Base-by-base conservation (phyloP, 306 rosid species). In the Vicia sativa region DNA sequence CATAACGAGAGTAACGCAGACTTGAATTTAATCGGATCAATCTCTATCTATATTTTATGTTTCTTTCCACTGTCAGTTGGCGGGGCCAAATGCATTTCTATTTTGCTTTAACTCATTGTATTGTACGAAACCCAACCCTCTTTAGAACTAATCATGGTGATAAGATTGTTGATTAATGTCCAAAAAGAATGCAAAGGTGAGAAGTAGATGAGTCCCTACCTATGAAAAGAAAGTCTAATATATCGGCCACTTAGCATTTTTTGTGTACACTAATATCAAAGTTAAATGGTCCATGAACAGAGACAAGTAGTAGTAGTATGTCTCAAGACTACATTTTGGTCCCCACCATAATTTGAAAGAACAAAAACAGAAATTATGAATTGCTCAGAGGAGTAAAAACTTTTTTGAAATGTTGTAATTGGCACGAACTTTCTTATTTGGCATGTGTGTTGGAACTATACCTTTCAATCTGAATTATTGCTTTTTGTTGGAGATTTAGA, bases 251-350 rank as follows among this genome's bases (percentile, higher is more conserved):
- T 73, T 63, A 49, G 62, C 71, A 77, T 64, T 70, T 59, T 55
- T 55, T 61, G 70, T 38, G 46, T 58, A 39, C 81, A 77, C 77
- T 64, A 23, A 28, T 59, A 69, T 62, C 78, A 65, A 73, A 64
- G 68, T 65, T 64, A 70, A 73, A 77, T 77, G 79, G 74, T 81
- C 74, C 81, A 69, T 49, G n/a, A 50, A 73, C 65, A 64, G 69
- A 46, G 74, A 81, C 77, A 65, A 41, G 45, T 41, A 41, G 44
- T 39, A 9, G n/a, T 41, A 41, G 45, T 57, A 68, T 67, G 46
- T 41, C 43, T 76, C 76, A 72, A 18, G 76, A 63, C 48, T 43
- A 70, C 63, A 48, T 42, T 38, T 49, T 19, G 82, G 85, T 77
- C 85, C 85, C 85, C 77, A 69, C 77, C 49, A 23, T 54, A 12